phyloP scores from a whole-genome alignment of 192 early-diverging fungal genomes.

The Rhizophagus prolifer region DNA sequence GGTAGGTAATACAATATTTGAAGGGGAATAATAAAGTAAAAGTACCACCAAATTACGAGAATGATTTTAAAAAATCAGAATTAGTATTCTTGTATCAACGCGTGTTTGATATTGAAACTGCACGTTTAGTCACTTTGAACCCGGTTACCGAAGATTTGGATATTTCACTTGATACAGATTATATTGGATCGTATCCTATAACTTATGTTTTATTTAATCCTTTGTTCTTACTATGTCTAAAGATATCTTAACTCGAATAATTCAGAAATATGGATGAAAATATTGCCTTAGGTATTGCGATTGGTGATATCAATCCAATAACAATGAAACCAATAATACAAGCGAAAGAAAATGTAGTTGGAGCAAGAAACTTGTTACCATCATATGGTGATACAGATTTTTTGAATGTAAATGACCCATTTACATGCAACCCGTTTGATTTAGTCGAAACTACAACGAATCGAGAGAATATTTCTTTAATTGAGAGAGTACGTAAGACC shows the following conservation, averaged over 20 bases:
- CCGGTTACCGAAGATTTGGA: slow-evolving; percentile 46
- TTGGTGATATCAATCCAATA: slow-evolving; percentile 63
- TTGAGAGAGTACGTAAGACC: not conserved
- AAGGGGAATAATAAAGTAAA: slow-evolving; percentile 39
- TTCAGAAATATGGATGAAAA: slow-evolving; percentile 47
- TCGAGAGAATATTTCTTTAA: not conserved
- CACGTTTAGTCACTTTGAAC: slow-evolving; percentile 57
- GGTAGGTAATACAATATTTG: slow-evolving; percentile 32
- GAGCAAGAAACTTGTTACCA: not conserved
- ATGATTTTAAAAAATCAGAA: slow-evolving; percentile 72
- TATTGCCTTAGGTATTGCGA: slow-evolving; percentile 59
- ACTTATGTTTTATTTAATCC: no score
- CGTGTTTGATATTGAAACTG: slow-evolving; percentile 73
- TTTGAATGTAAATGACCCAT: not conserved
- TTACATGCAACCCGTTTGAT: not conserved
- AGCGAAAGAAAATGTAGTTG: not conserved
- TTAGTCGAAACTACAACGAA: not conserved
- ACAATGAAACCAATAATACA: slow-evolving; percentile 47
- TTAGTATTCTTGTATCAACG: slow-evolving; percentile 87
- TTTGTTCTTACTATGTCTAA: not conserved
- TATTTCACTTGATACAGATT: slow-evolving; percentile 44
- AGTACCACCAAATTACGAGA: slow-evolving; percentile 67
- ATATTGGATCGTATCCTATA: slow-evolving; percentile 55
- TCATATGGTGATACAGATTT: not conserved
- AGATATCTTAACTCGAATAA: not conserved